Base-by-base conservation (phyloP, 306 rosid genomes). In the Astragalus membranaceus region DNA sequence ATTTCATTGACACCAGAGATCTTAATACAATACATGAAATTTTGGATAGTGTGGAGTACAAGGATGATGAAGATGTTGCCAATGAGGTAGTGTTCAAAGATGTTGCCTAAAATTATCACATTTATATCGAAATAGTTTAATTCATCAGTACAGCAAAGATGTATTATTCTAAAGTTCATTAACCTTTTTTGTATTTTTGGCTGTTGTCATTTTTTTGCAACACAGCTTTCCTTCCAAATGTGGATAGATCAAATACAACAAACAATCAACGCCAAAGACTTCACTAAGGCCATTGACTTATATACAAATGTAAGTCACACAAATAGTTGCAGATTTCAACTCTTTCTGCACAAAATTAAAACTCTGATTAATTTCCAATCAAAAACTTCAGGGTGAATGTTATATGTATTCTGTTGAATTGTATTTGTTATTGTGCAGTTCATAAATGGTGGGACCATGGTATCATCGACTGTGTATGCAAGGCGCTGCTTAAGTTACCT, bases 171-270 rank as follows among this genome's bases (percentile, higher is more conserved):
- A 20, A 55, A 20, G 39, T 37, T n/a, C 23, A 20, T 20, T 20
- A 20, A 20, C 1, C 23, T 20, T 20, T 20, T 20, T 36, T 23
- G 42, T 29, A 46, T 30, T n/a, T 32, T 26, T 69, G 44, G 32
- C 33, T 57, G 41, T n/a, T 58, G 0, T 23, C 35, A 60, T 67
- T 73, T 53, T 14, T 16, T 74, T 76, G 37, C 47, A 11, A 78
- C 72, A 75, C 96, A 90, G 98, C 97, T 94, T 64, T 94, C 98
- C 48, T 94, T 94, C 85, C 98, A 94, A 76, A 88, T 90, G 97
- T 90, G 97, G 97, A 94, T 96, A 62, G 87, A 85, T 76, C 97
- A 94, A 83, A 84, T 90, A 85, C 97, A 93, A 68, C 97, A 90
- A 35, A 87, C 97, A 4, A 86, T 93, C 44, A 93, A 90, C 54